phyloP scores from a whole-genome alignment of 208 protist species.

The Naegleria gruberi region DNA sequence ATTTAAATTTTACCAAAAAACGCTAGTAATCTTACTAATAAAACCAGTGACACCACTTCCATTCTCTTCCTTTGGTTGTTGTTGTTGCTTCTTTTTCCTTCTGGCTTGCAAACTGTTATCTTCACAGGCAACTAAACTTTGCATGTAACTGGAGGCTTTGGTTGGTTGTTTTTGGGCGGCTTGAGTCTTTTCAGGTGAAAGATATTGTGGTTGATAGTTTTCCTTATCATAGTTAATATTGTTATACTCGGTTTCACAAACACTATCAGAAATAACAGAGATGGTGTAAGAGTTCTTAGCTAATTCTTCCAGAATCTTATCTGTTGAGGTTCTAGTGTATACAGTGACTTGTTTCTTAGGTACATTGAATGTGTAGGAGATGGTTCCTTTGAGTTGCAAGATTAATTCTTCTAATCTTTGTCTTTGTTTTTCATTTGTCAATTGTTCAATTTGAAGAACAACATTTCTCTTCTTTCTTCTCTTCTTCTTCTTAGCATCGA shows the following conservation, averaged over 20 bases:
- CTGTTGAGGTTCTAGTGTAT: not conserved
- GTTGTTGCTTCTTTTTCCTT: not conserved
- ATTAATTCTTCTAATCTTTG: not conserved
- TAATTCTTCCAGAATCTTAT: not conserved
- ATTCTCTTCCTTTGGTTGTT: not conserved
- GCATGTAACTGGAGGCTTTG: not conserved
- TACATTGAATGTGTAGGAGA: not conserved
- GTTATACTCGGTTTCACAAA: not conserved
- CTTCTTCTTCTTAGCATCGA: not conserved
- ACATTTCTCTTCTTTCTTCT: constrained; percentile 5
- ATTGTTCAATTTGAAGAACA: not conserved
- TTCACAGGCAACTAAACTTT: not conserved
- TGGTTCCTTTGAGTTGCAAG: not conserved
- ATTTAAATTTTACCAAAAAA: not conserved
- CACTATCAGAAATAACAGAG: not conserved
- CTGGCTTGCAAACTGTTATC: not conserved
- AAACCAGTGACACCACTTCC: not conserved
- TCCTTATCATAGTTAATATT: not conserved
- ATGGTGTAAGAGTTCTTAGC: not conserved
- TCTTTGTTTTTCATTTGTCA: not conserved
- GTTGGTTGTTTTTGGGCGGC: not conserved
- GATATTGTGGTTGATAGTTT: not conserved
- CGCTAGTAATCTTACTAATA: not conserved
- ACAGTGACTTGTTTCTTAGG: not conserved
- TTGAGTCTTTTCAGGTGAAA: not conserved